Percentiles rank a stretch among this genome's conserved stretches.
These are phyloP conservation scores for Exidia glandulosa DNA, from an alignment of 768 basidiomycete genomes.

Conservation along the genomic window DNA sequence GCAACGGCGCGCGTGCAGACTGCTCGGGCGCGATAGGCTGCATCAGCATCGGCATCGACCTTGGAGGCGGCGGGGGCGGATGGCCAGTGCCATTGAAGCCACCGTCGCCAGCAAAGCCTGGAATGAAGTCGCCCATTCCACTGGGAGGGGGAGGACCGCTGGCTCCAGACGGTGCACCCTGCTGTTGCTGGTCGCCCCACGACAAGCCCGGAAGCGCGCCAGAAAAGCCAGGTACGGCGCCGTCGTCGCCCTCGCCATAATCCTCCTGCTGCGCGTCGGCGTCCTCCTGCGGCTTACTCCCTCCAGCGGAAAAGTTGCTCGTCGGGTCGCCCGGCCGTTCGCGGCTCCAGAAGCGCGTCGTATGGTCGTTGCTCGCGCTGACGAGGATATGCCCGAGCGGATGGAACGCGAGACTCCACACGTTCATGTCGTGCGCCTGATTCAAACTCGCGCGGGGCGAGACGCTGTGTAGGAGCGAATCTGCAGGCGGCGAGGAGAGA, in stretches of 20 bases:
- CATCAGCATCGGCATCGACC: neutral
- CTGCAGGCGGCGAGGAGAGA: conserved; percentile 29
- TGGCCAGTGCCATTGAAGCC: too few species aligned
- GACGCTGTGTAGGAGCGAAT: conserved; percentile 7
- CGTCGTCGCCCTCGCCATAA: conserved; percentile 8
- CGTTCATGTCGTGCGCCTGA: conserved; percentile 97
- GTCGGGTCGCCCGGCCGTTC: conserved; percentile 76
- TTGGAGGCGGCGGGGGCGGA: neutral
- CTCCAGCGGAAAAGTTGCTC: conserved; percentile 69
- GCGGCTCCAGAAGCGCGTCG: conserved; percentile 94
- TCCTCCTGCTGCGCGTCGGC: conserved; percentile 37
- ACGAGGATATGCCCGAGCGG: conserved; percentile 92
- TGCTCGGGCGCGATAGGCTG: neutral
- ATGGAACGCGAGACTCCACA: conserved; percentile 93
- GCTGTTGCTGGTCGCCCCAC: conserved; percentile 12
- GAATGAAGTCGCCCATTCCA: conserved; percentile 42
- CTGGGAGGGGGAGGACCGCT: too few species aligned
- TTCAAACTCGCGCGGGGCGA: conserved; percentile 72
- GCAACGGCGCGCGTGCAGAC: neutral
- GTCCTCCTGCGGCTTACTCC: conserved; percentile 73
- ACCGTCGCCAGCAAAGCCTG: conserved; percentile 45
- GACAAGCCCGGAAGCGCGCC: conserved; percentile 13
- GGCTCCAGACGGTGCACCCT: too few species aligned
- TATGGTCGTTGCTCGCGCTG: conserved; percentile 91
- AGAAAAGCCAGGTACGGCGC: too few species aligned